Evolutionary conservation across 2,329 filamentous ascomycete species (phyloP).

Genomic region (Ophiostoma sp.): DNA sequence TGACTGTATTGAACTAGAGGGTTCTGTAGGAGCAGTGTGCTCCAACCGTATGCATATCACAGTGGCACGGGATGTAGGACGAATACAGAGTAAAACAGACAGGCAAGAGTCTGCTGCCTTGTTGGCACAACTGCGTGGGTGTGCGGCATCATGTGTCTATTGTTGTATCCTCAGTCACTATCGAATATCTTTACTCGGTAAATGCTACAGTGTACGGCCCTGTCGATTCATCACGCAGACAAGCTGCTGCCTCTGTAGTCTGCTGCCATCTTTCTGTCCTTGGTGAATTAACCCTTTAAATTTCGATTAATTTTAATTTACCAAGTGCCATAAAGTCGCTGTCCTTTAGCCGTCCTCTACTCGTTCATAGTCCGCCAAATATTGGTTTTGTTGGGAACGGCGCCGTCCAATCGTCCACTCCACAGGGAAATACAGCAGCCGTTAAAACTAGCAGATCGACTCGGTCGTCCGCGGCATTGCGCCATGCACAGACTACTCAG

Average conservation of each 20-base stretch:
- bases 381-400: neutral
- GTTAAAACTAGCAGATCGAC: neutral
- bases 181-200: too few relatives aligned
- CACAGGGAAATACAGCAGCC: neutral
- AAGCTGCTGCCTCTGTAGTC: too few relatives aligned
- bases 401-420: neutral
- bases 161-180: neutral
- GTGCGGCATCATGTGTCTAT: too few relatives aligned
- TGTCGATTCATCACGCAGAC: neutral
- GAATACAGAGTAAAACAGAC: too few relatives aligned
- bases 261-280: neutral
- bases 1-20: neutral
- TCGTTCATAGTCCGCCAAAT: neutral
- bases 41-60: too few relatives aligned
- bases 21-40: neutral
- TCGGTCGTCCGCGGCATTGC: constrained; percentile 3
- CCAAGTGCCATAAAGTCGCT: neutral
- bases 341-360: neutral
- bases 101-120: too few relatives aligned
- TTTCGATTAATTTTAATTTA: neutral
- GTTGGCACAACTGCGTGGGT: too few relatives aligned
- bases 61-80: too few relatives aligned
- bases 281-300: neutral
- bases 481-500: neutral
- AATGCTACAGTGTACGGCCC: too few relatives aligned